phyloP scores from a whole-genome alignment of 768 basidiomycete species.

The Sarcomyxa edulis region DNA sequence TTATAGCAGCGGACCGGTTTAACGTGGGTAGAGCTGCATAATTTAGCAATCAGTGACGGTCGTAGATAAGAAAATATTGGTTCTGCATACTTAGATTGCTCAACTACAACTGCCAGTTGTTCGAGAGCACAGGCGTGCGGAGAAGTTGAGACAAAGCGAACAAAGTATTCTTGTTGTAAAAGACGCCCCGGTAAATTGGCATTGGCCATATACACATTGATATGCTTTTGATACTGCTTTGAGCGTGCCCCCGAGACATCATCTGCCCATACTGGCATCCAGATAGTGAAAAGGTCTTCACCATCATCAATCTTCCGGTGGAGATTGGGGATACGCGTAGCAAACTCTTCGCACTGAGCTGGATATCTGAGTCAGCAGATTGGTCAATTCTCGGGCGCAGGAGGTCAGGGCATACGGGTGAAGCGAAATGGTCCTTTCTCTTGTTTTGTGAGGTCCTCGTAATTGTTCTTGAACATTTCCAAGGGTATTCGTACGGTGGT shows the following conservation, averaged over 20 bases:
- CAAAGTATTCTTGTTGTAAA: constrained; percentile 23
- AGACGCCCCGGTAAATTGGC: constrained; percentile 17
- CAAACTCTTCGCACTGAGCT: background rate
- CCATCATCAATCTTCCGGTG: background rate
- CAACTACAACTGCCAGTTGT: too few species aligned
- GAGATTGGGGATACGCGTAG: constrained; percentile 1
- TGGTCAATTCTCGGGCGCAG: constrained; percentile 13
- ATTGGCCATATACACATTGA: constrained; percentile 25
- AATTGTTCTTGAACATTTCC: background rate
- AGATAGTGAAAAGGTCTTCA: background rate
- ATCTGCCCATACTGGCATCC: constrained; percentile 12
- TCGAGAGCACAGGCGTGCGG: constrained; percentile 27
- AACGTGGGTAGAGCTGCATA: constrained; percentile 7
- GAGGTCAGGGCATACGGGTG: background rate
- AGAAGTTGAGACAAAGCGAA: constrained; percentile 22
- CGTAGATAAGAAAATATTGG: constrained; percentile 20
- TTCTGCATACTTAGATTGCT: too few species aligned
- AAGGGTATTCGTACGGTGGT: background rate
- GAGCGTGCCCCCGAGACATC: constrained; percentile 26
- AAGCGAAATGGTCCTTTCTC: too few species aligned
- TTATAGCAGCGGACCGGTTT: constrained; percentile 14
- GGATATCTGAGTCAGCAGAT: background rate
- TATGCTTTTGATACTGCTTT: constrained; percentile 32
- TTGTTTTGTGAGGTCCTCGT: too few species aligned
- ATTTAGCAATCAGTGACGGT: constrained; percentile 15